Conservation (phyloP, 2,329 filamentous ascomycete genomes). For the Cercospora nicotianae region DNA sequence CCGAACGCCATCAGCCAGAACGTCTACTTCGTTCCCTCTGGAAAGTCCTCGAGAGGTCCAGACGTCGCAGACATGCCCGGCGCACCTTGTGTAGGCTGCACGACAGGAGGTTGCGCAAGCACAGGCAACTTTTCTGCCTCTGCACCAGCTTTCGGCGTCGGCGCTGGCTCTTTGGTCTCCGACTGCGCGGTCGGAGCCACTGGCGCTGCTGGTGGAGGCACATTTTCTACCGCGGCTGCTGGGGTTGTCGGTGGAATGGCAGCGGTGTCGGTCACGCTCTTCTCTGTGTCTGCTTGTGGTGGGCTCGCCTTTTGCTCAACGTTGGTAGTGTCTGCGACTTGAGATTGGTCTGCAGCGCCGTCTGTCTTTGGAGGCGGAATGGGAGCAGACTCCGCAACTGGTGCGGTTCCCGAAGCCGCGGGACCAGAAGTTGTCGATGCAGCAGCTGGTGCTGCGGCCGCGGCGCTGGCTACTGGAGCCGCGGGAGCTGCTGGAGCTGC, state of each 20-base stretch:
- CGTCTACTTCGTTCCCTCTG: slow-evolving; percentile 15
- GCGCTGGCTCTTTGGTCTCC: slow-evolving; percentile 4
- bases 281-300: background rate
- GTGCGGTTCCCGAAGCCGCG: slow-evolving; percentile 19
- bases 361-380: slow-evolving; percentile 26
- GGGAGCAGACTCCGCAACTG: slow-evolving; percentile 25
- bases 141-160: slow-evolving; percentile 8
- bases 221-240: slow-evolving; percentile 4
- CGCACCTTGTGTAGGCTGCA: slow-evolving; percentile 9
- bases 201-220: slow-evolving; percentile 1
- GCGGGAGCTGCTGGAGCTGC: background rate
- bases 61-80: slow-evolving; percentile 30
- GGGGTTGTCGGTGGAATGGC: background rate
- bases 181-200: background rate
- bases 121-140: slow-evolving; percentile 17
- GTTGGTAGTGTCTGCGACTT: slow-evolving; percentile 4
- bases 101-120: slow-evolving; percentile 8
- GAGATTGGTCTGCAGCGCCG: slow-evolving; percentile 3
- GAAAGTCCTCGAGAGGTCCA: slow-evolving; percentile 28
- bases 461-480: slow-evolving; percentile 1
- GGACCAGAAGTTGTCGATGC: slow-evolving; percentile 10
- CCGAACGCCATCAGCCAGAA: background rate
- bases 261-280: background rate
- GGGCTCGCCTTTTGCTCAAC: background rate
- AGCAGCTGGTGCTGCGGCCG: slow-evolving; percentile 3